Conservation (phyloP, 257 asterid species). For the Jaltomata sinuosa region DNA sequence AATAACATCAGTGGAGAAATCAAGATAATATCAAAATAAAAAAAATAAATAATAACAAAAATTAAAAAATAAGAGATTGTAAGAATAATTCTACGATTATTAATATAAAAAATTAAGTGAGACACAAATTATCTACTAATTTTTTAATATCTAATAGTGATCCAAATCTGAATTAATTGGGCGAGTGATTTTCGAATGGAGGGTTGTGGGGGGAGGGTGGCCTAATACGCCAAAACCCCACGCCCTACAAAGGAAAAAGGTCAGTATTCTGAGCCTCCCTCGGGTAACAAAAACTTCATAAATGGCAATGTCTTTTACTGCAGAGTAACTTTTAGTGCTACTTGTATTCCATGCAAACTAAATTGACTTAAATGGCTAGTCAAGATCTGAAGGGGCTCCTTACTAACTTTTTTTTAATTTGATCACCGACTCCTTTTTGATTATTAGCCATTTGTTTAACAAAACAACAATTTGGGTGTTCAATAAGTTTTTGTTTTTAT, state of each 20-base stretch:
- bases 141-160: too few species aligned
- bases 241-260: slow-evolving; percentile 31
- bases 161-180: neutral
- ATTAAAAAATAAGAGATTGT: too few species aligned
- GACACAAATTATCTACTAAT: too few species aligned
- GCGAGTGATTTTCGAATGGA: neutral
- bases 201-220: slow-evolving; percentile 14
- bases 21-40: too few species aligned
- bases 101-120: too few species aligned
- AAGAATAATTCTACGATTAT: too few species aligned
- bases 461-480: neutral
- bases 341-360: slow-evolving; percentile 3
- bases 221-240: slow-evolving; percentile 64
- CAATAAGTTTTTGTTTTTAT: neutral
- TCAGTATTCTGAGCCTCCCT: slow-evolving; percentile 22
- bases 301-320: slow-evolving; percentile 1
- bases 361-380: neutral
- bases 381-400: neutral
- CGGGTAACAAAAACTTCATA: slow-evolving; percentile 12
- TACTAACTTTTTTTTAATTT: neutral
- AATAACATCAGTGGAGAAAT: too few species aligned
- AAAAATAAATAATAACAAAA: too few species aligned
- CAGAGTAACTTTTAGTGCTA: neutral
- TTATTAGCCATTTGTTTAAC: neutral
- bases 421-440: neutral